Evolutionary conservation across 2,329 filamentous ascomycete species (phyloP).

Genomic region (Pyrenophora graminea): DNA sequence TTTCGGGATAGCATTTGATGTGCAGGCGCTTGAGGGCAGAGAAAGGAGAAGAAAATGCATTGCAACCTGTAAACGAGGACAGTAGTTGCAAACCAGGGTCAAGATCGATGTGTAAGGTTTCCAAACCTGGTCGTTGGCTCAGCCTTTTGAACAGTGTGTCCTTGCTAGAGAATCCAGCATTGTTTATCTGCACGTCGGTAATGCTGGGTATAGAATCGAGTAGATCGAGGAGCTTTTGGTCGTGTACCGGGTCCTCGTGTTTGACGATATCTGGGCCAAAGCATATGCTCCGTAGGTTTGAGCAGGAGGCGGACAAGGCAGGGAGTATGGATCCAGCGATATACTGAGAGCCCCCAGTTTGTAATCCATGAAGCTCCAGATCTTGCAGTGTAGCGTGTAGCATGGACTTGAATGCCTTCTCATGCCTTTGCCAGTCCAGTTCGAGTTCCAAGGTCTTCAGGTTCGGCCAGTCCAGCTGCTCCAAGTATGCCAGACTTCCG

Average conservation of each 20-base stretch:
- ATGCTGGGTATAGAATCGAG: constrained; percentile 28
- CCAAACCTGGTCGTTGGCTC: constrained; percentile 28
- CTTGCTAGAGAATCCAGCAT: constrained; percentile 28
- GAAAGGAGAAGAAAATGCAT: constrained; percentile 23
- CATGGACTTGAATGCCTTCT: constrained; percentile 24
- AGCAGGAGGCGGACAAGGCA: constrained; percentile 26
- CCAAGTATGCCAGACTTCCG: constrained; percentile 29
- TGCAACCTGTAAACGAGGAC: constrained; percentile 25
- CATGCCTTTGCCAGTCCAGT: constrained; percentile 32
- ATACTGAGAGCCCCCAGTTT: constrained; percentile 27
- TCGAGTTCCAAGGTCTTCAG: constrained; percentile 38
- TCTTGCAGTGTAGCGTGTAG: constrained; percentile 32
- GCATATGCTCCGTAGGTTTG: constrained; percentile 30
- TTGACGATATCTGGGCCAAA: constrained; percentile 29
- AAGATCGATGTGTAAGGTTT: constrained; percentile 38
- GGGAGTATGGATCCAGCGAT: constrained; percentile 30
- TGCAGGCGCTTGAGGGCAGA: constrained; percentile 27
- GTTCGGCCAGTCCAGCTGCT: constrained; percentile 33
- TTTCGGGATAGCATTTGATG: constrained; percentile 41
- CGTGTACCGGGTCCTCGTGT: constrained; percentile 27
- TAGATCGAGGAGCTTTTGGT: constrained; percentile 24
- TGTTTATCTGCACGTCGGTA: constrained; percentile 30
- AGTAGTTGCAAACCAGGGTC: constrained; percentile 34
- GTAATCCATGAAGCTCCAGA: constrained; percentile 32
- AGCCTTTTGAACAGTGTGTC: constrained; percentile 35